Evolutionary conservation across 2,329 filamentous ascomycete genomes (phyloP), one percentile per base, ranked within the genome.

Genomic region (Cucurbitaria berberidis): DNA sequence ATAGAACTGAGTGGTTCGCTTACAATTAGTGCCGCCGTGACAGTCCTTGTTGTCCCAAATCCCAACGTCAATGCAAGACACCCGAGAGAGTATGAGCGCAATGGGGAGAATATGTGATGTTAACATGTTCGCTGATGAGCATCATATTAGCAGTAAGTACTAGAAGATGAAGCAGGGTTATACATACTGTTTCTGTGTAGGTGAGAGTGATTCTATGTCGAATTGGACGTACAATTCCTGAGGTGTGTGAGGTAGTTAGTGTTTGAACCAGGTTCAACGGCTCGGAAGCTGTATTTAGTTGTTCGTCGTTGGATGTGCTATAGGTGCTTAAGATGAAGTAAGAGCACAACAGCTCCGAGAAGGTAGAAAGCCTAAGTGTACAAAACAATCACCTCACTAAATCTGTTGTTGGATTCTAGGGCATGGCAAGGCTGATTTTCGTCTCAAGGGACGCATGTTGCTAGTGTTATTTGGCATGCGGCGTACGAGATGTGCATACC

Each of bases 11-110:
- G 24, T 10, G 21, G 21, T 24, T 15, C 10, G 3, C 5, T 44
- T 30, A 26, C 26, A 44, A n/a, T 44, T 30, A 10, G 27, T 30
- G 26, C 41, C 41, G 15, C 35, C 35, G n/a, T 47, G 45, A 30
- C 45, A 47, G 24, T 47, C 45, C 34, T 47, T 47, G 18, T 39
- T 39, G 26, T 44, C 27, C 41, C 41, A 44, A 18, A 44, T 44
- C 26, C 15, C 15, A 9, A 44, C 41, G 18, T 44, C 41, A 16
- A 44, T 44, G 27, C 26, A 18, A 5, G 21, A 32, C 21, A 32
- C 41, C 15, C 27, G 11, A 32, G 21, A 30, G 27, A 44, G 24
- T 15, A 44, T 4, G 41, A 44, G 41, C 27, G 18, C 41, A 19
- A 32, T 6, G 16, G 41, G 16, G 15, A 19, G 22, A 10, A 27